Evolutionary conservation across 2,329 filamentous ascomycete species (phyloP).

Genomic region (Colletotrichum eleusines): DNA sequence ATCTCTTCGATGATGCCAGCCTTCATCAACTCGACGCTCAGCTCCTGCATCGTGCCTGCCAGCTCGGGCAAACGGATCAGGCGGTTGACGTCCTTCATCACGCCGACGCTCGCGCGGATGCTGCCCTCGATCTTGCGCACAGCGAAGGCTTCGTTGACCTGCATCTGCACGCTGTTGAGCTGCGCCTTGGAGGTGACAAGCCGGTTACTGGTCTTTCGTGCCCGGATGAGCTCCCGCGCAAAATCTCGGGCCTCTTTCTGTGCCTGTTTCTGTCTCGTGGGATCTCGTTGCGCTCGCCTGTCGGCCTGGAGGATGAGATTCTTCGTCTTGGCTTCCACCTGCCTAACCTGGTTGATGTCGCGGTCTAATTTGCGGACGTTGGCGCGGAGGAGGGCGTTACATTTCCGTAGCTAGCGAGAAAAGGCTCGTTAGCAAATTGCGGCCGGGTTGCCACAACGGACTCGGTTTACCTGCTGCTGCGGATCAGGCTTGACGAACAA

Average conservation of each 20-base stretch:
- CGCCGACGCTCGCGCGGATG: conserved; percentile 85
- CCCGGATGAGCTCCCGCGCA: conserved; percentile 86
- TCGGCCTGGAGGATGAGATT: conserved; percentile 86
- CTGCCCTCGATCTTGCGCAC: conserved; percentile 96
- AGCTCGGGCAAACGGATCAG: conserved; percentile 88
- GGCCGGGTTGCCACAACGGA: conserved; percentile 10
- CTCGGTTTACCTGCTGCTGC: conserved; percentile 80
- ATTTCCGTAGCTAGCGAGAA: conserved; percentile 84
- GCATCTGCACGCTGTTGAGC: conserved; percentile 93
- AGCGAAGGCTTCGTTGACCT: conserved; percentile 96
- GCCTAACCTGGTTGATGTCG: conserved; percentile 83
- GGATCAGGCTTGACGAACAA: conserved; percentile 95
- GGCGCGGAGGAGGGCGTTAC: conserved; percentile 87
- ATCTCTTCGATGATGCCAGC: conserved; percentile 99
- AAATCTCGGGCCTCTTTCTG: conserved; percentile 87
- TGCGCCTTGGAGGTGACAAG: conserved; percentile 91
- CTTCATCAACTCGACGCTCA: conserved; percentile 89
- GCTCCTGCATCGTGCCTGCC: conserved; percentile 87
- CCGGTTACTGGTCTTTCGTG: conserved; percentile 79
- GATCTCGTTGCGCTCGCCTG: conserved; percentile 83
- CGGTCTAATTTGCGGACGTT: conserved; percentile 96
- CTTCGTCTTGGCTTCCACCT: conserved; percentile 86
- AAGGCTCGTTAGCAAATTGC: conserved; percentile 3
- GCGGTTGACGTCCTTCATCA: conserved; percentile 97
- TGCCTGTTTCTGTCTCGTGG: conserved; percentile 82